A percentile compares a stretch with the other conserved stretches of the same genome.
phyloP scores from a whole-genome alignment of 768 basidiomycete species.

The Rossbeevera mucosa region DNA sequence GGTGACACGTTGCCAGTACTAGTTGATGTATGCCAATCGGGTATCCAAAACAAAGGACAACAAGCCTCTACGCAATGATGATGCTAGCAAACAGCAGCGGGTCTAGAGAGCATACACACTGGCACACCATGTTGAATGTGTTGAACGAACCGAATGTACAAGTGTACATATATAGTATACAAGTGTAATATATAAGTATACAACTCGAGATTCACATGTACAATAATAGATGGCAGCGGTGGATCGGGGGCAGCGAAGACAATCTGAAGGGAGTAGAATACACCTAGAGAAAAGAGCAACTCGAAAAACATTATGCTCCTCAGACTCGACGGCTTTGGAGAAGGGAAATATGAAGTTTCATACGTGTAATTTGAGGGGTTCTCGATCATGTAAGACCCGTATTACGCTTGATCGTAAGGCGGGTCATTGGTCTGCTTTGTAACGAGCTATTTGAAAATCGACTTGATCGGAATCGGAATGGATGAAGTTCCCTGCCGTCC shows the following conservation, averaged over 20 bases:
- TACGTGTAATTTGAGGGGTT: conserved; percentile 1
- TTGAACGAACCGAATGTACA: too few relatives aligned
- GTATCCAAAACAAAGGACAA: background rate
- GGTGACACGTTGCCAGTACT: too few relatives aligned
- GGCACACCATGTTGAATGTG: too few relatives aligned
- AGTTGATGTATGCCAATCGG: too few relatives aligned
- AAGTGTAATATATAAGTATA: too few relatives aligned
- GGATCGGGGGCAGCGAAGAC: conserved; percentile 16
- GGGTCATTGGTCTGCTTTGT: background rate
- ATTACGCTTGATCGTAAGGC: too few relatives aligned
- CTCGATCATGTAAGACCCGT: conserved; percentile 1
- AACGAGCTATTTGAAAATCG: background rate
- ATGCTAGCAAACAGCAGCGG: background rate
- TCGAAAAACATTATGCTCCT: conserved; percentile 14
- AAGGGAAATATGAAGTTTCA: background rate
- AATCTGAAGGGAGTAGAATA: conserved; percentile 14
- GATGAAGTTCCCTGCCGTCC: too few relatives aligned
- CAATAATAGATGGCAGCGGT: background rate
- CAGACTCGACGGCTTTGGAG: background rate
- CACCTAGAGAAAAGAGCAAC: conserved; percentile 5
- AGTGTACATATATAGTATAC: too few relatives aligned
- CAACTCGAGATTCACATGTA: too few relatives aligned
- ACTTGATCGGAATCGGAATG: background rate
- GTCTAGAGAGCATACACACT: background rate
- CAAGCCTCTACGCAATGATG: background rate